phyloP scores from a whole-genome alignment of 2,329 filamentous ascomycete genomes.

The Ophiocordyceps camponoti-rufipedis region DNA sequence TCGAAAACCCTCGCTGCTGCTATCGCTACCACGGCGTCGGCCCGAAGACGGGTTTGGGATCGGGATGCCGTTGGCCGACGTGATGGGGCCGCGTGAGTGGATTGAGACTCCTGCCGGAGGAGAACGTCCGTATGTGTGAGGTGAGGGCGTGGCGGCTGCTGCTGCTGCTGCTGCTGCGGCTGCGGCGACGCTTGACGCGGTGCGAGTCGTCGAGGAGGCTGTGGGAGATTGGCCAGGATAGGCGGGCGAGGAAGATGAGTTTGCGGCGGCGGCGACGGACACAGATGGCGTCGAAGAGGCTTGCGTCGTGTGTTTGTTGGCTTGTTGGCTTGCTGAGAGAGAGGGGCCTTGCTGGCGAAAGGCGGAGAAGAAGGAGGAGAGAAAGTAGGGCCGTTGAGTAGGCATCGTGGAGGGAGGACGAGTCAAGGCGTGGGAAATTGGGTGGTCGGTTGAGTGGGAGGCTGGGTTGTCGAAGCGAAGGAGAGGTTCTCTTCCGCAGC shows the following conservation, averaged over 20 bases:
- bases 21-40: constrained; percentile 51
- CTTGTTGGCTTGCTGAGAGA: constrained; percentile 16
- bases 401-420: constrained; percentile 19
- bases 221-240: constrained; percentile 7
- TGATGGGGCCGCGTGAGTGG: constrained; percentile 8
- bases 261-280: constrained; percentile 8
- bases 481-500: neutral
- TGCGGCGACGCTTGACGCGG: neutral
- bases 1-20: constrained; percentile 56
- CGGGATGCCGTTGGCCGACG: constrained; percentile 7
- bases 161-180: constrained; percentile 2
- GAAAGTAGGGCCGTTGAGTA: constrained; percentile 36
- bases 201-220: constrained; percentile 1
- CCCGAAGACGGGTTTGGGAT: constrained; percentile 21
- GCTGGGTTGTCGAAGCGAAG: neutral
- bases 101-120: constrained; percentile 11
- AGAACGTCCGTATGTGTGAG: constrained; percentile 9
- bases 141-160: constrained; percentile 6
- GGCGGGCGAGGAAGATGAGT: constrained; percentile 7
- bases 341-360: constrained; percentile 29
- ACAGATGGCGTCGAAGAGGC: constrained; percentile 5
- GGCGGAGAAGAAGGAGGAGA: constrained; percentile 36
- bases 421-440: neutral
- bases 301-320: constrained; percentile 14
- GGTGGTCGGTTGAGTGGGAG: neutral